Conservation (phyloP, 2,329 filamentous ascomycete genomes). For the Paraconiothyrium brasiliense region DNA sequence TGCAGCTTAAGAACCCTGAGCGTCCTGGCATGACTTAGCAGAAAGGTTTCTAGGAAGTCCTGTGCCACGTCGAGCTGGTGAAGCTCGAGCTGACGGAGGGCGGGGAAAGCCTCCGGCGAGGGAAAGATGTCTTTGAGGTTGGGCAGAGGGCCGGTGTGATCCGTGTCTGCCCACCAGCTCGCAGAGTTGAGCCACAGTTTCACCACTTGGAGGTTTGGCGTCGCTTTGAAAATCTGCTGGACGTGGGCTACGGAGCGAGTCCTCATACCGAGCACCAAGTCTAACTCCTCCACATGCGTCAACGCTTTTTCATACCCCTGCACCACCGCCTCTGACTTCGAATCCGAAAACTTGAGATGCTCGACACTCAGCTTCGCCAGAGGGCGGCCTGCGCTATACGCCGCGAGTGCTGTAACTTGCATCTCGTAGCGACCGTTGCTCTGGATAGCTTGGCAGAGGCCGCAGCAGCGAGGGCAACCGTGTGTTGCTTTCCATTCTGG, state of each 20-base stretch:
- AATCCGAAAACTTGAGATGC: not conserved
- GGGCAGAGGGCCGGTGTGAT: not conserved
- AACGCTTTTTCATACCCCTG: not conserved
- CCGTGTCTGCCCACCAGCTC: not conserved
- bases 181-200: constrained; percentile 6
- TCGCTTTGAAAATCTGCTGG: not conserved
- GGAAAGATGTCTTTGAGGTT: not conserved
- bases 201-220: not conserved
- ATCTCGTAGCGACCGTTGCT: constrained; percentile 7
- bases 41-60: not conserved
- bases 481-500: constrained; percentile 4
- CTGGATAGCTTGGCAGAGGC: constrained; percentile 4
- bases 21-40: not conserved
- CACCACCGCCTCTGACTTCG: not conserved
- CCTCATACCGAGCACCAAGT: not conserved
- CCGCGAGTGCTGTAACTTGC: not conserved
- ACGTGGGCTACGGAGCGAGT: not conserved
- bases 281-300: not conserved
- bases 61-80: not conserved
- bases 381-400: not conserved
- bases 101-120: not conserved
- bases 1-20: constrained; percentile 7
- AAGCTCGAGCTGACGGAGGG: not conserved
- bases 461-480: constrained; percentile 1
- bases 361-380: constrained; percentile 3